A percentile compares a stretch with the other conserved stretches of the same genome.
Evolutionary conservation across 768 basidiomycete genomes (phyloP).

Genomic region (Cystobasidium ongulense): DNA sequence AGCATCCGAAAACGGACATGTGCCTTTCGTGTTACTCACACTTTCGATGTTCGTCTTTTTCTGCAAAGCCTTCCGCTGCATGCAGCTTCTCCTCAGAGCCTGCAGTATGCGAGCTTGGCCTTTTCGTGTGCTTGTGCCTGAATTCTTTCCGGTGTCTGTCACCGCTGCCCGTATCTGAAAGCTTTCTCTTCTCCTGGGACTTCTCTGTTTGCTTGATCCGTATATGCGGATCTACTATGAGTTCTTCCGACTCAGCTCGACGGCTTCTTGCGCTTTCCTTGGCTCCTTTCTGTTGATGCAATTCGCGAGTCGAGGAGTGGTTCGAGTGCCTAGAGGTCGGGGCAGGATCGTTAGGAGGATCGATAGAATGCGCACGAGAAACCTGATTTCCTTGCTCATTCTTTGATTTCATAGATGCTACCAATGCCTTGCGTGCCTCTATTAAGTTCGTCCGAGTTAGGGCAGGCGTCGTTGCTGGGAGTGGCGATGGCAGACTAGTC

Average conservation of each 20-base stretch:
- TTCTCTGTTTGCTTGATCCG: neutral
- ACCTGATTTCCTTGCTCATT: neutral
- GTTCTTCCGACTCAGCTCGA: neutral
- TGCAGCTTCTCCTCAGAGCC: neutral
- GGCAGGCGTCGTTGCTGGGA: neutral
- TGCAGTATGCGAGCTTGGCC: neutral
- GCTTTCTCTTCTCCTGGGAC: neutral
- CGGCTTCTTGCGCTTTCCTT: neutral
- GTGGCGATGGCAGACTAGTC: neutral
- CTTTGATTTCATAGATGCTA: neutral
- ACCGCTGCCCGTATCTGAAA: neutral
- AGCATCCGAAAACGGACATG: neutral
- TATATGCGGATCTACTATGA: neutral
- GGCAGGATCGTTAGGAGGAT: neutral
- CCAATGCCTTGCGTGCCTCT: neutral
- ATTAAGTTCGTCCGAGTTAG: neutral
- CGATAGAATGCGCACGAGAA: too few species aligned
- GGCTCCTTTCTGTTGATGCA: neutral
- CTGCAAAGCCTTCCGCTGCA: neutral
- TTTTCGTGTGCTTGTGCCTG: neutral
- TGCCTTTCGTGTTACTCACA: neutral
- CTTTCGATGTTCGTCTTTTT: neutral
- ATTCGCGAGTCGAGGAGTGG: neutral
- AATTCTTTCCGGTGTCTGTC: neutral
- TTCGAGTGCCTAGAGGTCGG: neutral